Percentiles rank a stretch among this genome's conserved stretches.
phyloP scores from a whole-genome alignment of 176 grass and related monocot genomes.

The Tillandsia fasciculata region DNA sequence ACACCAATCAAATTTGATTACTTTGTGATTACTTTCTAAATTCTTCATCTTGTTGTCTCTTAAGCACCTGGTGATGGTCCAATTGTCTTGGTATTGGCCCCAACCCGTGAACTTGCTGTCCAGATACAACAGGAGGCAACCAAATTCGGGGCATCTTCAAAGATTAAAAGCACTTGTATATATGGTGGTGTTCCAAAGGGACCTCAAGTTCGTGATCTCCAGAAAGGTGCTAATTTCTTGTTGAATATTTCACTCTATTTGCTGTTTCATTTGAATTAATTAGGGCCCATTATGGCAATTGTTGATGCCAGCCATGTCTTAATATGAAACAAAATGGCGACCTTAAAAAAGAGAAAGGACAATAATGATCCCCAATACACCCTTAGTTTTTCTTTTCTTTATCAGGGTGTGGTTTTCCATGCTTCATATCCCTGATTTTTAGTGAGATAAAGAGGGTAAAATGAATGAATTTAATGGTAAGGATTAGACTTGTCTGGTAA shows the following conservation, averaged over 20 bases:
- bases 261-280: neutral
- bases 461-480: neutral
- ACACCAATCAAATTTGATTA: neutral
- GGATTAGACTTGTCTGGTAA: neutral
- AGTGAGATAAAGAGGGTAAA: neutral
- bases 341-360: too few species aligned
- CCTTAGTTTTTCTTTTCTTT: neutral
- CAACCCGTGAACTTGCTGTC: slow-evolving; percentile 84
- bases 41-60: slow-evolving; percentile 14
- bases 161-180: slow-evolving; percentile 94
- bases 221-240: slow-evolving; percentile 50
- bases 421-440: neutral
- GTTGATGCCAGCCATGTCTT: too few species aligned
- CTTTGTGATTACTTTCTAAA: too few species aligned
- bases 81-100: slow-evolving; percentile 79
- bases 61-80: slow-evolving; percentile 88
- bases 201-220: slow-evolving; percentile 97
- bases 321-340: too few species aligned
- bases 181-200: slow-evolving; percentile 99
- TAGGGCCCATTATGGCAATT: neutral
- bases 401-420: neutral
- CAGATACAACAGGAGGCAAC: slow-evolving; percentile 92
- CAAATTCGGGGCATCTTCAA: slow-evolving; percentile 94
- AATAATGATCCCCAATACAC: too few species aligned
- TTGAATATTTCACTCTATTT: neutral